Evolutionary conservation across 2,329 filamentous ascomycete species (phyloP), one percentile per base, ranked within the genome.

Genomic region (Ascocoryne sarcoides): DNA sequence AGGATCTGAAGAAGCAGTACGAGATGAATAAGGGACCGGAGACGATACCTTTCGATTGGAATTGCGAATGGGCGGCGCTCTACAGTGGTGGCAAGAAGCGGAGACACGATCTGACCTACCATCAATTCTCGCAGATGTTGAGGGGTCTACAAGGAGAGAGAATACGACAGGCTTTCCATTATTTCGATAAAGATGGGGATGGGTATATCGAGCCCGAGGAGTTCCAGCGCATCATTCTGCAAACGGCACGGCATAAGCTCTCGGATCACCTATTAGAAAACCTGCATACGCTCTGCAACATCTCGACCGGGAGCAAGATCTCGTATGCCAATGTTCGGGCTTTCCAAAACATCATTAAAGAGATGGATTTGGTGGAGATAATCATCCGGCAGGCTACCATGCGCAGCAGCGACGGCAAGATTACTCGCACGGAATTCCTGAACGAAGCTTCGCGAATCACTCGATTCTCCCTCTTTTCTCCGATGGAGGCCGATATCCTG

Each of bases 401-500:
- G 54, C 88, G 89, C 68, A 93, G 85, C 62, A 53, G 67, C 9
- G 92, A 98, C 62, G 87, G 88, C 59, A 94, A 87, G 68, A 96
- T 98, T 60, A 95, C 90, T 4, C 79, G 88, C 38, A 76, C 87
- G 32, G 92, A 96, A 58, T 98, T 98, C 66, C 68, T 96, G 48
- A 90, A 95, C 63, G 89, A 95, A 68, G 90, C 92, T 9, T 82
- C 90, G 32, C 82, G 82, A 49, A 80, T 92, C 57, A 94, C 90
- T 17, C 82, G 92, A 48, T 98, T 95, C 70, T 93, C 89, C 10
- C 76, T 93, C 26, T 95, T 96, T 65, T 96, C 92, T 0, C 92
- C 92, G 10, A 95, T 96, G 88, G 92, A 98, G 65, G 89, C 90
- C 30, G 92, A 98, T 59, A 95, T 98, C 48, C 76, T 98, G 30